A percentile compares a stretch with the other conserved stretches of the same genome.
Evolutionary conservation across 768 basidiomycete genomes (phyloP).

Genomic region (Lactifluus hygrophoroides): DNA sequence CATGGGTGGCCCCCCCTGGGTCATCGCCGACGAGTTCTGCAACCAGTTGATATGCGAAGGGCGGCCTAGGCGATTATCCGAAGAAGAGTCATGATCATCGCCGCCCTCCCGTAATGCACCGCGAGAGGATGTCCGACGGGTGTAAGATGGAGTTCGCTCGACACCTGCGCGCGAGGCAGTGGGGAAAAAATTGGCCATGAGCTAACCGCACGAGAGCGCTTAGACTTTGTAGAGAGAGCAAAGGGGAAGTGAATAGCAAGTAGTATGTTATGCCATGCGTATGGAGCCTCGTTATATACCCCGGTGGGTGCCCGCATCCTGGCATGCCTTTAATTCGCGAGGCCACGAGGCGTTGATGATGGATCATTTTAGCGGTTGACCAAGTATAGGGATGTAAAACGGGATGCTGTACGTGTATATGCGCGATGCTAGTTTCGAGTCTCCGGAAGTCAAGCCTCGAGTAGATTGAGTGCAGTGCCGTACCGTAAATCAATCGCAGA

Average conservation of each 20-base stretch:
- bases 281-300: constrained; percentile 8
- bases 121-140: constrained; percentile 9
- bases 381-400: background rate
- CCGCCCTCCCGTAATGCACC: background rate
- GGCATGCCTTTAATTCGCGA: background rate
- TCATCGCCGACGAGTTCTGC: background rate
- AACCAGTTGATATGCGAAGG: constrained; percentile 20
- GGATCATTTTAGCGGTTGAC: background rate
- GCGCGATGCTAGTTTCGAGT: background rate
- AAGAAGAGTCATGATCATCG: background rate
- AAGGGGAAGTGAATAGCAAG: constrained; percentile 1
- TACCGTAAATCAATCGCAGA: too few species aligned
- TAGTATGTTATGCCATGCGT: constrained; percentile 3
- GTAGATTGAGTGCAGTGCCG: background rate
- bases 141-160: constrained; percentile 10
- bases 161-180: constrained; percentile 11
- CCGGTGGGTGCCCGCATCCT: constrained; percentile 1
- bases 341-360: constrained; percentile 11
- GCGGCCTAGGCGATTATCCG: constrained; percentile 6
- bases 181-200: constrained; percentile 19
- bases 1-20: constrained; percentile 1
- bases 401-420: background rate
- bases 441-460: background rate
- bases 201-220: constrained; percentile 3
- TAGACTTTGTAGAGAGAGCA: background rate